phyloP scores from a whole-genome alignment of 2,329 filamentous ascomycete species.

The Colletotrichum viniferum region DNA sequence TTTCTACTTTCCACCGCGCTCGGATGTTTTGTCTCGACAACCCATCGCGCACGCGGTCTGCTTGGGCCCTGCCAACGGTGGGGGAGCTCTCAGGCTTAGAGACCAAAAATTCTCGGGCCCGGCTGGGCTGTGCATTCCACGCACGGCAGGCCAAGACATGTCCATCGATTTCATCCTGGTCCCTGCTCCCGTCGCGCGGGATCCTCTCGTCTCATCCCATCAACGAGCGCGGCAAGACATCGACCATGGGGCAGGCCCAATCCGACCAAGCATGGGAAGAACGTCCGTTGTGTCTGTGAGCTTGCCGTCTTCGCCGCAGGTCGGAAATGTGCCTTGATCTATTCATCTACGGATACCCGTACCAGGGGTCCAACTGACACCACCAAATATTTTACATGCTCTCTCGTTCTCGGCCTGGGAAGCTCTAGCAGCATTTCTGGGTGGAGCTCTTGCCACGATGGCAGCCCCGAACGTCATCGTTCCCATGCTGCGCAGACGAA shows the following conservation, averaged over 20 bases:
- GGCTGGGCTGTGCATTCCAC: slow-evolving; percentile 5
- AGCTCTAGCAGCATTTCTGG: neutral
- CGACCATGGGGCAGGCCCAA: neutral
- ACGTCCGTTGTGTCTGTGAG: neutral
- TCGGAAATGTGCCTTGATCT: neutral
- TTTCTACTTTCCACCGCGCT: neutral
- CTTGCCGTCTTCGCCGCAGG: neutral
- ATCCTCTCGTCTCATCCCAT: neutral
- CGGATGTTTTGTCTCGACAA: neutral
- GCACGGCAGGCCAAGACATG: neutral
- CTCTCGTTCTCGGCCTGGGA: neutral
- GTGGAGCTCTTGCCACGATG: neutral
- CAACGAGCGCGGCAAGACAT: neutral
- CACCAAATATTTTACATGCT: neutral
- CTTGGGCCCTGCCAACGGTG: neutral
- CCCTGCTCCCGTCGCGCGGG: neutral
- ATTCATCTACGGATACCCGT: neutral
- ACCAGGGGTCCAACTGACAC: neutral
- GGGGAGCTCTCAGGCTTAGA: neutral
- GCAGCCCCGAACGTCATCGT: neutral
- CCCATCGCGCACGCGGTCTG: neutral
- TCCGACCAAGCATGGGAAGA: neutral
- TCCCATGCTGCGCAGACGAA: neutral
- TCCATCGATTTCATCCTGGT: neutral
- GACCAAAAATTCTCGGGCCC: neutral